phyloP scores from a whole-genome alignment of 805 yeast species.

The Komagataella pseudopastoris region DNA sequence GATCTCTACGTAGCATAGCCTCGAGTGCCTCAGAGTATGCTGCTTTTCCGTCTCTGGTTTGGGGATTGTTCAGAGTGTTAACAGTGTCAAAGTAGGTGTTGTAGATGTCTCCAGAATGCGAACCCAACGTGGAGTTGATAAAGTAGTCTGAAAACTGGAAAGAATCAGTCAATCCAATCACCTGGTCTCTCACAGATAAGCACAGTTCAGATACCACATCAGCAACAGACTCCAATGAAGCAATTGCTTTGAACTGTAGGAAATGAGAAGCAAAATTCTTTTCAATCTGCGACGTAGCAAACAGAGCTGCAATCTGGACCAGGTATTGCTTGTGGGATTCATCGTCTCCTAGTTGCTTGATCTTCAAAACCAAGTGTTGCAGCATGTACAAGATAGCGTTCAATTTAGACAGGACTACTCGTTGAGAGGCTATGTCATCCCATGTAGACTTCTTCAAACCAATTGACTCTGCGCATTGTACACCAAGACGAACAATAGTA shows the following conservation, averaged over 20 bases:
- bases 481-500: constrained; percentile 24
- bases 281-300: constrained; percentile 55
- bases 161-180: constrained; percentile 71
- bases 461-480: constrained; percentile 18
- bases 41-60: constrained; percentile 33
- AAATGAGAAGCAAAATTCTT: constrained; percentile 52
- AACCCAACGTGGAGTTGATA: constrained; percentile 75
- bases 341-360: constrained; percentile 15
- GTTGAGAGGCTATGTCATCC: constrained; percentile 32
- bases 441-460: constrained; percentile 22
- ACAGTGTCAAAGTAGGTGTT: constrained; percentile 57
- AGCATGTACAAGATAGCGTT: constrained; percentile 37
- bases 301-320: constrained; percentile 41
- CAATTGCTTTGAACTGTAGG: constrained; percentile 45
- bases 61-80: constrained; percentile 33
- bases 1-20: constrained; percentile 22
- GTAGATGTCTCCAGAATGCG: constrained; percentile 72
- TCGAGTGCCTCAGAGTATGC: constrained; percentile 34
- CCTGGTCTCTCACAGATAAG: constrained; percentile 45
- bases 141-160: constrained; percentile 72
- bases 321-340: constrained; percentile 34
- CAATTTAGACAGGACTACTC: constrained; percentile 33
- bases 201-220: constrained; percentile 31
- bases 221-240: constrained; percentile 30
- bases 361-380: constrained; percentile 21